Evolutionary conservation across 805 yeast species (phyloP).

Genomic region (Cyberlindnera samutprakarnensis): DNA sequence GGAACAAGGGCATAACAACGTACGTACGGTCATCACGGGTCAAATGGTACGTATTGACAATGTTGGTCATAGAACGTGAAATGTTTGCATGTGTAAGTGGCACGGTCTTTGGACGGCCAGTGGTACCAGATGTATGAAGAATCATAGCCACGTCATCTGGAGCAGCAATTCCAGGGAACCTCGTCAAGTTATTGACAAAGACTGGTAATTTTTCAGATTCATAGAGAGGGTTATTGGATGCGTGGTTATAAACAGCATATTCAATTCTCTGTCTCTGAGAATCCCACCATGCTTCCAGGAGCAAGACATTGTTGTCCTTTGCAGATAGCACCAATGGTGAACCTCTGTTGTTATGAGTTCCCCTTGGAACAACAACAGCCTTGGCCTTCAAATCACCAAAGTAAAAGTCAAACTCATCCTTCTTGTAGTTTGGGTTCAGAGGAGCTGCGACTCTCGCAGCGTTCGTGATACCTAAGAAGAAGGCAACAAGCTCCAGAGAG

Average conservation of each 20-base stretch:
- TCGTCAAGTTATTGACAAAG: constrained; percentile 22
- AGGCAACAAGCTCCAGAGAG: constrained; percentile 46
- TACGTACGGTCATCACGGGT: constrained; percentile 44
- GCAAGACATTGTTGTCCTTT: constrained; percentile 33
- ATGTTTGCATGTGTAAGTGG: constrained; percentile 62
- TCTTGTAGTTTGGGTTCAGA: constrained; percentile 54
- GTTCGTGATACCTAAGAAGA: constrained; percentile 50
- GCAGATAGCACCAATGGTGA: constrained; percentile 46
- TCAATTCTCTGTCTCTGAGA: constrained; percentile 34
- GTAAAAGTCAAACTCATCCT: constrained; percentile 57
- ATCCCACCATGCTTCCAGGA: constrained; percentile 48
- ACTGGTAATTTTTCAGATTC: constrained; percentile 23
- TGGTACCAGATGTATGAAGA: constrained; percentile 69
- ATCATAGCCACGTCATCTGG: constrained; percentile 55
- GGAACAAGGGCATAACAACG: constrained; percentile 72
- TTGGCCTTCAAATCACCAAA: constrained; percentile 51
- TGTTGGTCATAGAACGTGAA: constrained; percentile 51
- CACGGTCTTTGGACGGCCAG: constrained; percentile 71
- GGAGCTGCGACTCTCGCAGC: constrained; percentile 61
- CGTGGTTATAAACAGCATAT: constrained; percentile 25
- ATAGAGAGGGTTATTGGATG: constrained; percentile 22
- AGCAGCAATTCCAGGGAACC: constrained; percentile 35
- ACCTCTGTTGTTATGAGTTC: constrained; percentile 28
- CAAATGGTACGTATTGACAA: constrained; percentile 48
- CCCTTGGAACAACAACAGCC: constrained; percentile 51